Conservation (phyloP, 164 flowering plant species). For the Macadamia integrifolia region DNA sequence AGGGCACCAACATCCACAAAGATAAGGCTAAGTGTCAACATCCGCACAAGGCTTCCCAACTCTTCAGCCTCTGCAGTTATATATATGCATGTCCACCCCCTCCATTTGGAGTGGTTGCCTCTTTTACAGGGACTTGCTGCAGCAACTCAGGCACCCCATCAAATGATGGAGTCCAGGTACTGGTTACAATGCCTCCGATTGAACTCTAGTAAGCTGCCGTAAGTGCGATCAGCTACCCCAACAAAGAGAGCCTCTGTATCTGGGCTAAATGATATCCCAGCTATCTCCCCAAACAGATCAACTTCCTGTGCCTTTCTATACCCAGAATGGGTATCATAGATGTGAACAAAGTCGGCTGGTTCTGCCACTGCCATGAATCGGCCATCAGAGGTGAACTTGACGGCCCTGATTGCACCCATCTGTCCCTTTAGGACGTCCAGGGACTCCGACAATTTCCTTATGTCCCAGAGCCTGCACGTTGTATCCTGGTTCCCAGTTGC, state of each 20-base stretch:
- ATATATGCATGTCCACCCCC: too few relatives aligned
- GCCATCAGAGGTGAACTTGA: slow-evolving; percentile 78
- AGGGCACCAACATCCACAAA: too few relatives aligned
- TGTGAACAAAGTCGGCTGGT: slow-evolving; percentile 91
- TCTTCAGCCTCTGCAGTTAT: too few relatives aligned
- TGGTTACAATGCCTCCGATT: slow-evolving; percentile 36
- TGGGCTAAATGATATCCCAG: slow-evolving; percentile 92
- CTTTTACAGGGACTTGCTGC: too few relatives aligned
- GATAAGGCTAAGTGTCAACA: too few relatives aligned
- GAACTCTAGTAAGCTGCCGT: slow-evolving; percentile 85
- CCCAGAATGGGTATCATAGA: slow-evolving; percentile 52
- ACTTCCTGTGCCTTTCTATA: slow-evolving; percentile 59
- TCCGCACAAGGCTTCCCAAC: too few relatives aligned
- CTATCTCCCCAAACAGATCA: slow-evolving; percentile 92
- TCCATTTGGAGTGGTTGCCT: too few relatives aligned
- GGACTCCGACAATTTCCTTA: slow-evolving; percentile 65
- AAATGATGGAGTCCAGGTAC: slow-evolving; percentile 38
- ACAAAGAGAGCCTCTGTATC: slow-evolving; percentile 81
- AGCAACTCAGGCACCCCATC: too few relatives aligned
- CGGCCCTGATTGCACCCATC: slow-evolving; percentile 83
- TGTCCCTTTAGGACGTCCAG: slow-evolving; percentile 71
- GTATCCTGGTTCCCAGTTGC: slow-evolving; percentile 97
- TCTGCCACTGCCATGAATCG: slow-evolving; percentile 90
- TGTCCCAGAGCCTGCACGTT: slow-evolving; percentile 92
- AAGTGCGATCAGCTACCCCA: slow-evolving; percentile 80